Evolutionary conservation across 179 eudicot genomes (phyloP).

Genomic region (Carnegiea gigantea): DNA sequence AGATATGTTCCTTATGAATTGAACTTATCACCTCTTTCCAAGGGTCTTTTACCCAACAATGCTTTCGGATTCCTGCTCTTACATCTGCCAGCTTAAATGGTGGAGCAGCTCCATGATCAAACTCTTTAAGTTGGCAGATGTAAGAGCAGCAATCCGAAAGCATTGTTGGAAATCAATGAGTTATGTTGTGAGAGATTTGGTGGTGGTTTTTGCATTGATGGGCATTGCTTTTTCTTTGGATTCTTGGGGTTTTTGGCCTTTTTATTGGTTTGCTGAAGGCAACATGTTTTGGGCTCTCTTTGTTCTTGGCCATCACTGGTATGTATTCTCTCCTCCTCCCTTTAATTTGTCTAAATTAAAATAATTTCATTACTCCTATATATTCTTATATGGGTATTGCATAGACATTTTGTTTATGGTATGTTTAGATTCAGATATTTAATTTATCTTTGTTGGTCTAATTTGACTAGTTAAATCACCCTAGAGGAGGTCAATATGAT

Average conservation of each 20-base stretch:
- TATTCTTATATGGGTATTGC: too few relatives aligned
- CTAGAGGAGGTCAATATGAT: too few relatives aligned
- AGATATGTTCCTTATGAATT: too few relatives aligned
- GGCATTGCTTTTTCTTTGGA: constrained; percentile 30
- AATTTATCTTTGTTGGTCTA: too few relatives aligned
- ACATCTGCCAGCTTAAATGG: too few relatives aligned
- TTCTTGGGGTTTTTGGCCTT: constrained; percentile 47
- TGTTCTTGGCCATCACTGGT: constrained; percentile 57
- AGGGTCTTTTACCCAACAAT: constrained; percentile 48
- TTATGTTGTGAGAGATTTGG: constrained; percentile 43
- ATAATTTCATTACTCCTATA: too few relatives aligned
- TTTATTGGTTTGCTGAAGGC: constrained; percentile 49
- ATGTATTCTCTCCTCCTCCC: neutral
- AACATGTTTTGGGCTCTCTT: constrained; percentile 57
- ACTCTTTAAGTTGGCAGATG: constrained; percentile 39
- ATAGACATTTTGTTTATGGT: too few relatives aligned
- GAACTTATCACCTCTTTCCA: too few relatives aligned
- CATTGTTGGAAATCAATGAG: constrained; percentile 47
- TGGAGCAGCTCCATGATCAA: too few relatives aligned
- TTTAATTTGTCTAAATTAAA: too few relatives aligned
- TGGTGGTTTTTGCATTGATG: constrained; percentile 39
- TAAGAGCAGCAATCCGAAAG: constrained; percentile 42
- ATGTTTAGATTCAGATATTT: too few relatives aligned
- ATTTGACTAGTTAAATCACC: too few relatives aligned
- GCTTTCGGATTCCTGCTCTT: constrained; percentile 43